Percentiles rank a stretch among this genome's conserved stretches.
Evolutionary conservation across 768 basidiomycete species (phyloP).

Genomic region (Termitomyces bulborhizus): DNA sequence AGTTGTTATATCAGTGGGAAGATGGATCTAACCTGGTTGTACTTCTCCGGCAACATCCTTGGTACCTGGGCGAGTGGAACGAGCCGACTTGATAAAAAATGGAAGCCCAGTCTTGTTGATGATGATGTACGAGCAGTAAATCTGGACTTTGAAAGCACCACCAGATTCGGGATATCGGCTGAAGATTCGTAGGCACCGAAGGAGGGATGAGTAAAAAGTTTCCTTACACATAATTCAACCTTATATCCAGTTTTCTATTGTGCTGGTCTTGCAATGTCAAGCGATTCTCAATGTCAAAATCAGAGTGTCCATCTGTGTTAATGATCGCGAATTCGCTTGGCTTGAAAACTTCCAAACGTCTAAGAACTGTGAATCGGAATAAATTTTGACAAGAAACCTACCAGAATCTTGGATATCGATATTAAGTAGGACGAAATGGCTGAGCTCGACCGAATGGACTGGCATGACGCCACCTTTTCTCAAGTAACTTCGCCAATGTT

Average conservation of each 20-base stretch:
- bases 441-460: constrained; percentile 89
- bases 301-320: constrained; percentile 87
- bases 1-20: neutral
- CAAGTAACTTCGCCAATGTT: constrained; percentile 92
- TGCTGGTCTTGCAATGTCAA: constrained; percentile 67
- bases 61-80: constrained; percentile 54
- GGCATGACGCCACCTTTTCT: constrained; percentile 94
- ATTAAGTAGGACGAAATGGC: constrained; percentile 85
- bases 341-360: constrained; percentile 58
- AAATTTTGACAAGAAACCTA: constrained; percentile 23
- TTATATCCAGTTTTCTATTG: constrained; percentile 74
- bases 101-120: constrained; percentile 91
- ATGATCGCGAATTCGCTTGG: constrained; percentile 97
- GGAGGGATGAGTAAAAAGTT: neutral
- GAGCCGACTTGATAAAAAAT: constrained; percentile 63
- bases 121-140: constrained; percentile 86
- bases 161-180: constrained; percentile 85
- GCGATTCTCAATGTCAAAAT: constrained; percentile 75
- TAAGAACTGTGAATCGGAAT: neutral
- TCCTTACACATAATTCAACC: constrained; percentile 85
- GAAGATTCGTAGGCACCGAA: neutral
- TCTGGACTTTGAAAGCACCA: constrained; percentile 93
- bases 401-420: constrained; percentile 90
- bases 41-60: constrained; percentile 84
- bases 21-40: constrained; percentile 42